Percentiles rank a stretch among this genome's conserved stretches.
phyloP scores from a whole-genome alignment of 2,329 filamentous ascomycete species.

The Arachnomyces sp. region DNA sequence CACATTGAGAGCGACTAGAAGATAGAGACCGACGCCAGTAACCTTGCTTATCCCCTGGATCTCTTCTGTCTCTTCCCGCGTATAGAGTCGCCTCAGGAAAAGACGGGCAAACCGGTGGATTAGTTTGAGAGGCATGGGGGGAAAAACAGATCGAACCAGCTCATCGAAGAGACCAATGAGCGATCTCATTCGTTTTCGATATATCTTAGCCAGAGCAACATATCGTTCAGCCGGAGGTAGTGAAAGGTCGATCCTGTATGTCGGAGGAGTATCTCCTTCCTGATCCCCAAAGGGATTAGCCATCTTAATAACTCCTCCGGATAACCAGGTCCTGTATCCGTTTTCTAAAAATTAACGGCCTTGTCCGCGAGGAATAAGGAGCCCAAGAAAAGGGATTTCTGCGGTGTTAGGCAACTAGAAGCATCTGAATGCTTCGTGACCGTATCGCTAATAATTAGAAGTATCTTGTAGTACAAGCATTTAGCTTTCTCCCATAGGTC shows the following conservation, averaged over 20 bases:
- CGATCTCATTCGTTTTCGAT: constrained; percentile 35
- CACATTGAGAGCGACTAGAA: constrained; percentile 57
- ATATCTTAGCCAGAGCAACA: constrained; percentile 39
- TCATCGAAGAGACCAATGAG: constrained; percentile 47
- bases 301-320: no score
- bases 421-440: no score
- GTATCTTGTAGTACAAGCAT: no score
- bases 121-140: constrained; percentile 18
- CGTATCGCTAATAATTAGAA: no score
- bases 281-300: no score
- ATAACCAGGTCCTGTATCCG: no score
- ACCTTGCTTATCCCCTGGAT: constrained; percentile 49
- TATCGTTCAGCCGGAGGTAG: constrained; percentile 48
- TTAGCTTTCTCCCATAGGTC: no score
- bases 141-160: constrained; percentile 32
- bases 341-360: no score
- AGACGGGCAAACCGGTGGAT: constrained; percentile 37
- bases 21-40: constrained; percentile 48
- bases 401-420: no score
- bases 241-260: constrained; percentile 48
- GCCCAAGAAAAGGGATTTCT: constrained; percentile 8
- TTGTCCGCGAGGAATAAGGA: no score
- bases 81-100: constrained; percentile 45
- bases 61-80: constrained; percentile 53
- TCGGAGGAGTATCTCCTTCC: constrained; percentile 21